phyloP scores from a whole-genome alignment of 441 rosid genomes.

The Jatropha podagrica region DNA sequence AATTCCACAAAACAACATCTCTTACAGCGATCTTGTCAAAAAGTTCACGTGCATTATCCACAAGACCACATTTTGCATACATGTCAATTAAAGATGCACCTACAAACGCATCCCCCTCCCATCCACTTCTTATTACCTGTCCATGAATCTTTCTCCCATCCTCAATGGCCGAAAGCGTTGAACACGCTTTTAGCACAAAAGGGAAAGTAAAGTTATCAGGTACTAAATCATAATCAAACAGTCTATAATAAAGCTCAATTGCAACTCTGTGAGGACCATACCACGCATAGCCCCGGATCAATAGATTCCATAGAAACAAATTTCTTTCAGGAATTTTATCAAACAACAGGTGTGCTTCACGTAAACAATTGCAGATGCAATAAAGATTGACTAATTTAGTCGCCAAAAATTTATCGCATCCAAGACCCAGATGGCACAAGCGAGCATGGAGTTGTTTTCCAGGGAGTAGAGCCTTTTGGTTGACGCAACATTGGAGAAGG shows the following conservation, averaged over 20 bases:
- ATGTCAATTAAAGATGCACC: conserved; percentile 59
- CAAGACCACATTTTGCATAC: conserved; percentile 50
- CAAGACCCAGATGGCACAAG: conserved; percentile 25
- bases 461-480: conserved; percentile 24
- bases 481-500: conserved; percentile 27
- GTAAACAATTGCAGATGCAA: conserved; percentile 28
- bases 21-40: conserved; percentile 60
- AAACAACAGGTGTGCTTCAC: conserved; percentile 33
- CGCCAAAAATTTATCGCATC: conserved; percentile 17
- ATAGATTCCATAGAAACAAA: conserved; percentile 40
- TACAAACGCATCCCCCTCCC: conserved; percentile 50
- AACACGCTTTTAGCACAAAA: conserved; percentile 60
- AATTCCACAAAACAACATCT: conserved; percentile 64
- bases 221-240: conserved; percentile 25
- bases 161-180: conserved; percentile 32
- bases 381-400: conserved; percentile 33
- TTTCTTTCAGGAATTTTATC: conserved; percentile 35
- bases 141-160: conserved; percentile 63
- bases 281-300: conserved; percentile 40
- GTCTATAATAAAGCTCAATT: conserved; percentile 27
- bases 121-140: conserved; percentile 57
- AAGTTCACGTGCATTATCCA: conserved; percentile 47
- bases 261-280: conserved; percentile 37
- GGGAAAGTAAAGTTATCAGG: conserved; percentile 61
- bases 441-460: conserved; percentile 37